Evolutionary conservation across 768 basidiomycete species (phyloP).

Genomic region (Mycena vitilis): DNA sequence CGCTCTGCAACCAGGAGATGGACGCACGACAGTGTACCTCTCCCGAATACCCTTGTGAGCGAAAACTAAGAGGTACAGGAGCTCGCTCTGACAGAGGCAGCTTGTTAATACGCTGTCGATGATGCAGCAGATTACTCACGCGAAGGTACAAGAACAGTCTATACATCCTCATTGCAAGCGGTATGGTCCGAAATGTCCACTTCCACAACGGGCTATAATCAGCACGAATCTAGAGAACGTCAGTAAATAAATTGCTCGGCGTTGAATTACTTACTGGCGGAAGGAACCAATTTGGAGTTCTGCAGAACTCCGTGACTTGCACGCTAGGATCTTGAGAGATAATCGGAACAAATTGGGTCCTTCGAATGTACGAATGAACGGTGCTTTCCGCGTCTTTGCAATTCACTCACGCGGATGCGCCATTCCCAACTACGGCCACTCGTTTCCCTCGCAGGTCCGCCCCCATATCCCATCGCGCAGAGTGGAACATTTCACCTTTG

Average conservation of each 20-base stretch:
- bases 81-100: constrained; percentile 18
- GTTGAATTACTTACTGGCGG: constrained; percentile 55
- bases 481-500: constrained; percentile 64
- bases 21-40: constrained; percentile 18
- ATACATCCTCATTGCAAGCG: constrained; percentile 48
- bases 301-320: constrained; percentile 66
- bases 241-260: background rate
- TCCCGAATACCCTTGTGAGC: constrained; percentile 23
- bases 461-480: constrained; percentile 59
- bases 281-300: constrained; percentile 70
- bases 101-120: background rate
- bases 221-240: constrained; percentile 35
- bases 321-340: constrained; percentile 63
- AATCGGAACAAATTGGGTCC: constrained; percentile 70
- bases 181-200: constrained; percentile 57
- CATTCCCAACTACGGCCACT: constrained; percentile 73
- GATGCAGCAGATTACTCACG: constrained; percentile 7
- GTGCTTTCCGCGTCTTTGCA: background rate
- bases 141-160: constrained; percentile 37
- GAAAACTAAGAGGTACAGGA: constrained; percentile 25
- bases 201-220: constrained; percentile 47
- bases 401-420: constrained; percentile 61
- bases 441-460: constrained; percentile 57
- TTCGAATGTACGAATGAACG: constrained; percentile 35
- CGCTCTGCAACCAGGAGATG: background rate